Base-by-base conservation (phyloP, 1,284 basidiomycete genomes). In the Inonotus obliquus region DNA sequence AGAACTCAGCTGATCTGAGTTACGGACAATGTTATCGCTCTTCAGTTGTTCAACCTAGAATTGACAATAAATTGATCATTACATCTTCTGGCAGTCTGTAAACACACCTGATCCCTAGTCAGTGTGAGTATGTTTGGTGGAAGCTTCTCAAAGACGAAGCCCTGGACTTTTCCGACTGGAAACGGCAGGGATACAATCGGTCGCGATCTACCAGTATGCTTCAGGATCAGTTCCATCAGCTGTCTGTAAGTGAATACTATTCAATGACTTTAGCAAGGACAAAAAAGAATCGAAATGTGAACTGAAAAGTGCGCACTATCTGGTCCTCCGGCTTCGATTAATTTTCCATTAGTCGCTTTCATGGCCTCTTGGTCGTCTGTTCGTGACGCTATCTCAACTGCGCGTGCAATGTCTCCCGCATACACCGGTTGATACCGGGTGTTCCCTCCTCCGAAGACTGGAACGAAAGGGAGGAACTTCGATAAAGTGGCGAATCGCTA, bases 351-450 rank as follows among this genome's bases (percentile, higher is more conserved):
- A 2, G 83, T 76, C 9, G 68, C 65, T 10, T 72, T 67, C 37
- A 76, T 70, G 0, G 81, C 72, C n/a, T 74, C 71, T 10, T 70
- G 60, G 61, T 81, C 74, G 21, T 77, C 71, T 10, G 68, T 67
- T 60, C 84, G 75, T 4, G 81, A 77, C 54, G 85, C 76, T 14
- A 86, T 76, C 68, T 87, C 86, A 4, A 89, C 78, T 2, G 80
- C 77, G 27, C 76, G 73, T 4, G 83, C 85, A 29, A 91, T 68
- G 68, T 91, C 87, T 1, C 79, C 84, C 0, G 82, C 86, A 68
- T 83, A 89, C 7, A 90, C 83, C 19, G 87, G 86, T 63, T 89
- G 88, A 69, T 90, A 89, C n/a, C 72, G 75, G 1, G 85, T 76
- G 4, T 66, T 72, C 2, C 89, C 88, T n/a, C 84, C 85, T 2